Base-by-base conservation (phyloP, 257 asterid genomes). In the Solanum virginianum region DNA sequence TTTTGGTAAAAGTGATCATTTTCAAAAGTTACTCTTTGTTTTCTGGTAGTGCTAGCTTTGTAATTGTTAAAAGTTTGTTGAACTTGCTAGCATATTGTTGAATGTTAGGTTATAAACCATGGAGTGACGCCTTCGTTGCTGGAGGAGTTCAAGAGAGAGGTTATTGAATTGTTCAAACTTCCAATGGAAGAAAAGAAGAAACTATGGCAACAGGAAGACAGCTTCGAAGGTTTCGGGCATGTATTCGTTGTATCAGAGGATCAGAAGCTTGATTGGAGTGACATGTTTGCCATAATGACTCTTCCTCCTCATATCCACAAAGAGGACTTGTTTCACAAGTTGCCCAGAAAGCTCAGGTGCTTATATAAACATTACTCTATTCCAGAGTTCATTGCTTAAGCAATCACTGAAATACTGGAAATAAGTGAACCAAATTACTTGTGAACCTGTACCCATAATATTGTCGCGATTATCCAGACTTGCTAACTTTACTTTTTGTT, bases 191-290 rank as follows among this genome's bases (percentile, higher is more conserved):
- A 90, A 69, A 90, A 92, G 70, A 72, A 65, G 85, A 84, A 74
- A 60, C 32, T 92, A 29, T 86, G 93, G 95, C 94, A 92, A 80
- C 77, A 82, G 70, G 86, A 87, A 54, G 91, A 86, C 87, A 86
- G 85, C 83, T 90, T 86, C 1, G 91, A 92, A 80, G 95, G 95
- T 53, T 92, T 90, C 12, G 94, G 95, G 26, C 89, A 92, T 84
- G 62, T 59, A 0, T 90, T 91, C 53, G 94, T 92, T 47, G 88
- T 90, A 9, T 90, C 92, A 0, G 91, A 92, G 84, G 89, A 89
- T 70, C 94, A 92, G 69, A 91, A 90, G 88, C 94, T 92, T 45
- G 95, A 92, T 69, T 91, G 95, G 94, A 86, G 89, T 7, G 94
- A 92, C 88, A 90, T 90, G 90, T 92, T 92, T 87, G 89, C 63